These are phyloP conservation scores for Sarocladium strictum DNA, from an alignment of 2,329 filamentous ascomycete species.

Conservation along the genomic window DNA sequence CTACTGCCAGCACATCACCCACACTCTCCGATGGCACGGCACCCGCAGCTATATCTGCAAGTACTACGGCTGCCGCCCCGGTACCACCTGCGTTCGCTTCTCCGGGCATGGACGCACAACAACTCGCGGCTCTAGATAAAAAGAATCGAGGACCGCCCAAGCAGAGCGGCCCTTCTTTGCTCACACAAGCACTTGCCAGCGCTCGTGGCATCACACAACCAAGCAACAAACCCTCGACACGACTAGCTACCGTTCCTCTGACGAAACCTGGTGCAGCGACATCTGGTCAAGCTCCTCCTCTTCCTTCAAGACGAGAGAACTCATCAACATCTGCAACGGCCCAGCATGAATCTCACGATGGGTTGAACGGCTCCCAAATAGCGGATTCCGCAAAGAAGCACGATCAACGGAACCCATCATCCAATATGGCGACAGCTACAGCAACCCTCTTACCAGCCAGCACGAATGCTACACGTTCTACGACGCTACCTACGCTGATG, in stretches of 20 bases:
- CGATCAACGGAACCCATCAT: background rate
- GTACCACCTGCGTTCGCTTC: slow-evolving; percentile 11
- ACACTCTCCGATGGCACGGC: slow-evolving; percentile 24
- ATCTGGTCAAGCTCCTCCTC: background rate
- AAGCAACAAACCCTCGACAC: slow-evolving; percentile 12
- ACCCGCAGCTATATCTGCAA: background rate
- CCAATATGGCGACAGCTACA: slow-evolving; percentile 26
- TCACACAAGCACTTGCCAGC: slow-evolving; percentile 53
- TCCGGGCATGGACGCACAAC: background rate
- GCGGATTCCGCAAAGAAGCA: background rate
- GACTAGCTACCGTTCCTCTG: background rate
- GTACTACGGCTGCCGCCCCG: slow-evolving; percentile 31
- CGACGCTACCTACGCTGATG: slow-evolving; percentile 19
- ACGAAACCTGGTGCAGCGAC: background rate
- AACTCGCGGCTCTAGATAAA: background rate
- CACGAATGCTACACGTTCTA: slow-evolving; percentile 11
- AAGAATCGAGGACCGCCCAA: slow-evolving; percentile 26
- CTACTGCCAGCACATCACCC: slow-evolving; percentile 5
- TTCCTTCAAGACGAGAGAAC: background rate
- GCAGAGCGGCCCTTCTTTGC: slow-evolving; percentile 46
- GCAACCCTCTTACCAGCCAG: background rate
- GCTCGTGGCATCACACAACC: slow-evolving; percentile 43
- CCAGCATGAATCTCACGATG: slow-evolving; percentile 15
- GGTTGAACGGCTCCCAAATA: background rate
- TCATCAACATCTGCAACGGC: slow-evolving; percentile 3